These are phyloP conservation scores for Micromonas pusilla DNA, from an alignment of 139 green algal species.

Conservation along the genomic window DNA sequence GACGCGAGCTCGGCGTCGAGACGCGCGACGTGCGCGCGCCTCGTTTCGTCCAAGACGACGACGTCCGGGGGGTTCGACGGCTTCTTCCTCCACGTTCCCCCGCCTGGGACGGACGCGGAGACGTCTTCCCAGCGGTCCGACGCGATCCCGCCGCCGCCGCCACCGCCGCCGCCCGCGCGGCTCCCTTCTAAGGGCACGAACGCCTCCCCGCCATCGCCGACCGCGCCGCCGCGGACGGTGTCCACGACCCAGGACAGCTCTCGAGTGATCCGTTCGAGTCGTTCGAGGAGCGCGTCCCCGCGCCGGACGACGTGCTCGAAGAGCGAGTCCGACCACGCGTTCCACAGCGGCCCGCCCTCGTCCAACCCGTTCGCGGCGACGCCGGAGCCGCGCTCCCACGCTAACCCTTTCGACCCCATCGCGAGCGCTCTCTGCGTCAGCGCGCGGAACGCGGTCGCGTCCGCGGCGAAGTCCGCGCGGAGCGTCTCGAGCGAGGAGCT, in stretches of 20 bases:
- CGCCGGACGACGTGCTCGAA: background rate
- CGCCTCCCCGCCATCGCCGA: background rate
- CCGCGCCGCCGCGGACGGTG: background rate
- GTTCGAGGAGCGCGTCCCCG: background rate
- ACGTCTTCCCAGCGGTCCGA: background rate
- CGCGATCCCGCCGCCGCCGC: background rate
- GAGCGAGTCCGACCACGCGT: background rate
- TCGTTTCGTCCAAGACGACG: background rate
- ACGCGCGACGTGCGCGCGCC: background rate
- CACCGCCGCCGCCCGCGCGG: background rate
- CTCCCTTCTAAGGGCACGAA: background rate
- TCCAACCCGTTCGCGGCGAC: background rate
- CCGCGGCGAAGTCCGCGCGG: background rate
- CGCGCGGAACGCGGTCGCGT: background rate
- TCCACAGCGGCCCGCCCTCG: background rate
- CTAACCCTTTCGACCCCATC: background rate
- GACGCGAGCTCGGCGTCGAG: background rate
- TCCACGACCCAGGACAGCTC: slow-evolving; percentile 1
- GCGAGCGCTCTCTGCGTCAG: background rate
- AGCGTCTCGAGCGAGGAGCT: background rate
- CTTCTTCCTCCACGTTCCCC: background rate
- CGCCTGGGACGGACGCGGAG: background rate
- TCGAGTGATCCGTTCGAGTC: background rate
- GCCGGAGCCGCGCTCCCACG: background rate
- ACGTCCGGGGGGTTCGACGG: background rate